Evolutionary conservation across 495 filamentous ascomycete genomes (phyloP), one percentile per base, ranked within the genome.

Genomic region (Aspergillus asperescens): DNA sequence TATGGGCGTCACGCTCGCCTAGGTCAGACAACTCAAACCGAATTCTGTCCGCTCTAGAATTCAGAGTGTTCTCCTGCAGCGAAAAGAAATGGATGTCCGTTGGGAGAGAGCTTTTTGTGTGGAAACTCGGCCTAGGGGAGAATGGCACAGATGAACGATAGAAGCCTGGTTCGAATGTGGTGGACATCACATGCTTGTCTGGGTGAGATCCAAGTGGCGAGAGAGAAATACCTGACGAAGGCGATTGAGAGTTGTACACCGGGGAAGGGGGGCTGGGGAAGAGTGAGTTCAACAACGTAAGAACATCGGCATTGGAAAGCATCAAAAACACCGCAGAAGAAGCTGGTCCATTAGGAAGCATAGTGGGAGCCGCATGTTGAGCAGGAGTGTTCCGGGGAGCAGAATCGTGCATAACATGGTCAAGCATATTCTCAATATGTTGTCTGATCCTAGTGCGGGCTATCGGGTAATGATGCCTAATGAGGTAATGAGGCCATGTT

Each of bases 351-450:
- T 20, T 42, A 6, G 50, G 18, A 16, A 39, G 35, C 4, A 27
- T n/a, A 7, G 42, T 24, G 12, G 20, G 25, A 4, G 59, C 23
- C 4, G 51, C 31, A 12, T 10, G 46, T n/a, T 48, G 43, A 16
- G 18, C 7, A 3, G 41, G 31, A 7, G 50, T 42, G 8, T 53
- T 19, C 9, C 54, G 47, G 7, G 31, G n/a, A 18, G 52, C 19
- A 10, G 15, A 20, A 18, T 53, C 23, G n/a, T n/a, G 48, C 16
- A 56, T 47, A 42, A 92, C 87, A 27, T 83, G 79, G 50, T 69
- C 67, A 59, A 90, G 74, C 64, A 95, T 87, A 52, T 76, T 89
- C 54, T 89, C 86, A 52, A 94, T 84, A 65, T 89, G 87, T 20
- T 70, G 72, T 56, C 83, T 82, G 61, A 92, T 79, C 48, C 82